These are phyloP conservation scores for Coemansia sp. DNA, from an alignment of 371 early-diverging fungal genomes.

Conservation along the genomic window DNA sequence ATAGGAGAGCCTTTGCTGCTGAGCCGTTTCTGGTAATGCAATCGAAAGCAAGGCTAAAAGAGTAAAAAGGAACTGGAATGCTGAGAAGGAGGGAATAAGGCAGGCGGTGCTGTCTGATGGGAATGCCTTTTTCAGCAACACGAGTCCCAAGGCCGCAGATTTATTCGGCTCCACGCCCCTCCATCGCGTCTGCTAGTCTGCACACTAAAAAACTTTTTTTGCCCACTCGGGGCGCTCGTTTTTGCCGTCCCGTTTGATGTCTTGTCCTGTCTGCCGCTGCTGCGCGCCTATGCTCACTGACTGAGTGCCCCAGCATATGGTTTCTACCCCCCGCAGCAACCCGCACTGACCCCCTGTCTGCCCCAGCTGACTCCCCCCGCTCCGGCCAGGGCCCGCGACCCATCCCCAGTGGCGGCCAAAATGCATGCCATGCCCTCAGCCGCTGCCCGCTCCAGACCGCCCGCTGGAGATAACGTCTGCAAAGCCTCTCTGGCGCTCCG, in stretches of 20 bases:
- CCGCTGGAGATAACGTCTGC: slow-evolving; percentile 10
- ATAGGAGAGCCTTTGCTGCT: neutral
- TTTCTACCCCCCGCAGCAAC: neutral
- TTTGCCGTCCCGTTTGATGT: neutral
- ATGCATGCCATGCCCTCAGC: neutral
- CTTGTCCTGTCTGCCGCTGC: slow-evolving; percentile 3
- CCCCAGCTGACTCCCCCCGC: slow-evolving; percentile 3
- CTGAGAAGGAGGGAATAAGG: slow-evolving; percentile 11
- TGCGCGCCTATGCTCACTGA: slow-evolving; percentile 17
- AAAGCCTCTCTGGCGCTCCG: slow-evolving; percentile 13
- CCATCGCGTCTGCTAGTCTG: slow-evolving; percentile 5
- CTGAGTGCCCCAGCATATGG: slow-evolving; percentile 4
- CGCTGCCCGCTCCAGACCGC: slow-evolving; percentile 9
- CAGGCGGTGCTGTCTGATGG: slow-evolving; percentile 7
- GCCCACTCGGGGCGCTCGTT: slow-evolving; percentile 11
- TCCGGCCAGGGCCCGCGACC: slow-evolving; percentile 6
- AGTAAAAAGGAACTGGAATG: slow-evolving; percentile 2
- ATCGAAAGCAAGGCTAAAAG: neutral
- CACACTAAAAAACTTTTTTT: slow-evolving; percentile 11
- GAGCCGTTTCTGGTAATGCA: slow-evolving; percentile 27
- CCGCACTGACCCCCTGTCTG: slow-evolving; percentile 2
- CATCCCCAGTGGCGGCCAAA: slow-evolving; percentile 16
- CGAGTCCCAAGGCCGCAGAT: slow-evolving; percentile 40
- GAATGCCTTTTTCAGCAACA: slow-evolving; percentile 44
- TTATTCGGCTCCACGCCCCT: slow-evolving; percentile 38